Evolutionary conservation across 495 filamentous ascomycete genomes (phyloP).

Genomic region (Aspergillus affinis): DNA sequence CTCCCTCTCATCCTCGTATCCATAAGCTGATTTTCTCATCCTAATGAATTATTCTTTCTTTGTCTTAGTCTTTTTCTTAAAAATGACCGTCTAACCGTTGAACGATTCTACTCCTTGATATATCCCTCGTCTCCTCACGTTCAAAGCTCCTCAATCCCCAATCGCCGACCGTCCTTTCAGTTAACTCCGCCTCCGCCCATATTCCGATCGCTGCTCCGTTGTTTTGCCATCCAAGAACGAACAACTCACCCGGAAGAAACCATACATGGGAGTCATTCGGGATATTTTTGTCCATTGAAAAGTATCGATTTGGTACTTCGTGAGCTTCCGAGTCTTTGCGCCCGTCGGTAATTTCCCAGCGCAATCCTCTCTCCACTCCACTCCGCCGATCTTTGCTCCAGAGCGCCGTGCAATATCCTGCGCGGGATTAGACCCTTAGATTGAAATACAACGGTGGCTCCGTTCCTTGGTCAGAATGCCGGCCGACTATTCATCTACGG

Average conservation of each 20-base stretch:
- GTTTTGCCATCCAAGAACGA: neutral
- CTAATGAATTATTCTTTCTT: neutral
- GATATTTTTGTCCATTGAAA: neutral
- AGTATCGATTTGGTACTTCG: neutral
- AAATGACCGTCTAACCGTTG: neutral
- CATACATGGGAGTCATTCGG: neutral
- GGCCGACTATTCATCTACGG: conserved; percentile 61
- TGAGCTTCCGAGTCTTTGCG: neutral
- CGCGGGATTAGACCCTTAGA: neutral
- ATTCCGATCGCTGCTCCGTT: neutral
- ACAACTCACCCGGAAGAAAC: neutral
- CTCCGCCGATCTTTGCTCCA: conserved; percentile 6
- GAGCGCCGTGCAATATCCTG: neutral
- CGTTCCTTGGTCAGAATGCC: conserved; percentile 36
- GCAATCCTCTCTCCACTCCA: conserved; percentile 4
- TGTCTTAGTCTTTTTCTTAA: neutral
- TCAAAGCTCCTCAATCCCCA: neutral
- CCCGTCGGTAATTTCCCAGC: conserved; percentile 1
- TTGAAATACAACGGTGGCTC: neutral
- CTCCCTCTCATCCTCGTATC: neutral
- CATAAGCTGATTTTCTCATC: neutral
- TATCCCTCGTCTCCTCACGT: neutral
- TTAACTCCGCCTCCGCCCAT: neutral
- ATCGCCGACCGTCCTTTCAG: neutral
- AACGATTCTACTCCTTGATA: neutral